A percentile compares a stretch with the other conserved stretches of the same genome.
phyloP scores from a whole-genome alignment of 352 stramenopile species.

The Phytophthora citrophthora region DNA sequence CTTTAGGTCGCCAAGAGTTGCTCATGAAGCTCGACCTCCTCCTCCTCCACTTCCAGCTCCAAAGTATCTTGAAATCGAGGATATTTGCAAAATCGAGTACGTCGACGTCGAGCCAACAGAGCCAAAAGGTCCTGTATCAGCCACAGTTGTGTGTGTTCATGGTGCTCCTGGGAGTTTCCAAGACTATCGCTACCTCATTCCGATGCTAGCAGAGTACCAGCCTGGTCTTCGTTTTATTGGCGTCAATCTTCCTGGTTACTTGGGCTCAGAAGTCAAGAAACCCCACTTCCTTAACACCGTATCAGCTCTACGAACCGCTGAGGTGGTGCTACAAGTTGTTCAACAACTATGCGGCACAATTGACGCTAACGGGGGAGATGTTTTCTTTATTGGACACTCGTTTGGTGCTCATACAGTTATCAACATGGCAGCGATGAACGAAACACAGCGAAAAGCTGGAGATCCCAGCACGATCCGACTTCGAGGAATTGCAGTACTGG shows the following conservation, averaged over 20 bases:
- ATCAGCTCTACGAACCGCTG: constrained; percentile 36
- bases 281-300: constrained; percentile 39
- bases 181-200: constrained; percentile 63
- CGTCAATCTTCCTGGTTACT: constrained; percentile 49
- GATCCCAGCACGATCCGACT: constrained; percentile 22
- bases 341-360: constrained; percentile 30
- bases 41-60: constrained; percentile 42
- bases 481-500: constrained; percentile 47
- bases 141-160: constrained; percentile 61
- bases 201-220: constrained; percentile 39
- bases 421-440: constrained; percentile 36
- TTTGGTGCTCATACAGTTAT: constrained; percentile 44
- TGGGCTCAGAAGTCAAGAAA: constrained; percentile 40
- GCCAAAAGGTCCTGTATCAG: neutral
- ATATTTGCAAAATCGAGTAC: constrained; percentile 49
- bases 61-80: constrained; percentile 37
- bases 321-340: constrained; percentile 40
- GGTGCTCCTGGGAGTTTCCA: constrained; percentile 55
- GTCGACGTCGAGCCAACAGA: constrained; percentile 29
- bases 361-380: constrained; percentile 20
- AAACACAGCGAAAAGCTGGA: constrained; percentile 21
- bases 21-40: constrained; percentile 20
- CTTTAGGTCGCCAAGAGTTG: constrained; percentile 20
- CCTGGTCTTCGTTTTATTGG: constrained; percentile 36
- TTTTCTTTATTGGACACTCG: constrained; percentile 40